Evolutionary conservation across 768 basidiomycete species (phyloP), one percentile per base, ranked within the genome.

Genomic region (Solioccasus polychromus): DNA sequence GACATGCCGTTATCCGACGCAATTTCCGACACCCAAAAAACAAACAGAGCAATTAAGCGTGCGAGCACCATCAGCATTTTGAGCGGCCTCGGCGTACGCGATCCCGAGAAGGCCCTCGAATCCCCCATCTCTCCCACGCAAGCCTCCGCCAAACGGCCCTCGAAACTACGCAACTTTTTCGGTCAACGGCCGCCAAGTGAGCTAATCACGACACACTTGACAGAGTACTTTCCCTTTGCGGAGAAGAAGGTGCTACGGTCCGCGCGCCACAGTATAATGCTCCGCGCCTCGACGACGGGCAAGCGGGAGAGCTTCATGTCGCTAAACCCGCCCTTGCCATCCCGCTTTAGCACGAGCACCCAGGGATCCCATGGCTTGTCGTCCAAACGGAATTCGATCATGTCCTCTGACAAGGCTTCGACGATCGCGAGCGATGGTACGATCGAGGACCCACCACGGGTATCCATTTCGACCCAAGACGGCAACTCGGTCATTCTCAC

Each of bases 141-240:
- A 20, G 38, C 53, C 8, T 30, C 60, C 3, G 14, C 50, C 29
- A 67, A 79, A 55, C 70, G 75, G 8, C 79, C 83, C 4, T 78
- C 79, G 18, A 93, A 91, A 59, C 64, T 93, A 37, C 88, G 88
- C 67, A 93, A 92, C 73, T 99, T 98, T 75, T 95, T 97, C 56
- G 96, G 95, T 14, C 96, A 97, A 59, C 88, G 96, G 31, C 96
- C 96, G 1, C 94, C 96, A 0, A 92, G 88, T 68, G 96, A 98
- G 66, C 82, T 98, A 51, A 98, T 98, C 71, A 90, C 94, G 20
- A 95, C 76, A 7, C 94, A 98, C 61, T 68, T 98, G 40, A 83
- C 87, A 17, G 94, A 96, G 50, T 99, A 88, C 73, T 99, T 99
- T 81, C 96, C 96, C 1, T 78, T 79, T 52, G 84, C 92, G 4